Base-by-base conservation (phyloP, 352 stramenopile species). In the Aphanomyces euteiches region DNA sequence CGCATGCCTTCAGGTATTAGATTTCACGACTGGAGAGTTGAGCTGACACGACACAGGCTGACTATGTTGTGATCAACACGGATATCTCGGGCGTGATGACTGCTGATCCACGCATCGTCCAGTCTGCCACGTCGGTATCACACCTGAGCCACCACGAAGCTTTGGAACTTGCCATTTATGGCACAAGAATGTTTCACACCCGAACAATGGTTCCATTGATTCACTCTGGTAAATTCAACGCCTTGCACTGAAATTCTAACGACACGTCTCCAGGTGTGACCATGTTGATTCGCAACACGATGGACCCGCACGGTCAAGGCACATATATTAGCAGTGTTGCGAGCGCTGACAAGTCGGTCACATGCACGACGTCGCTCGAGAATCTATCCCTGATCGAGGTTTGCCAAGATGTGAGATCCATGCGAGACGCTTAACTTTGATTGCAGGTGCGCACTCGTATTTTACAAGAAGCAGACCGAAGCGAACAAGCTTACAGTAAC, bases 1-100 rank as follows among this genome's bases (percentile, higher is more conserved):
- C 7, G 78, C 84, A n/a, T 78, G 74, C 1, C 72, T 94, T 3
- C 69, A 78, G 41, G 66, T 68, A 28, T 28, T 8, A 7, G 21
- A 5, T 39, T 19, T 28, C 28, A 40, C 65, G 10, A 1, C 13
- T 7, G 1, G 13, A 1, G 17, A 12, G 10, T 71, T 71, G 7
- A 63, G 38, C 47, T 66, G 38, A 56, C 17, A 28, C 38, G 28
- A 3, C 13, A 13, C 67, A 72, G 7, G 84, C 83, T 7, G 84
- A 92, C 75, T 91, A 92, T 66, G 87, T 94, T 47, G 75, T 94
- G 10, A 93, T 94, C 76, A 91, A 94, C 69, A 94, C 85, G 4
- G 85, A 94, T 54, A 92, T 93, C 39, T 82, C 82, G 2, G 87
- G 87, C 1, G 87, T 94, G 28, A 94, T 94, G 87, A 92, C 83